Base-by-base conservation (phyloP, 129 eudicot genomes). In the Chrysanthemum lavandulifolium region DNA sequence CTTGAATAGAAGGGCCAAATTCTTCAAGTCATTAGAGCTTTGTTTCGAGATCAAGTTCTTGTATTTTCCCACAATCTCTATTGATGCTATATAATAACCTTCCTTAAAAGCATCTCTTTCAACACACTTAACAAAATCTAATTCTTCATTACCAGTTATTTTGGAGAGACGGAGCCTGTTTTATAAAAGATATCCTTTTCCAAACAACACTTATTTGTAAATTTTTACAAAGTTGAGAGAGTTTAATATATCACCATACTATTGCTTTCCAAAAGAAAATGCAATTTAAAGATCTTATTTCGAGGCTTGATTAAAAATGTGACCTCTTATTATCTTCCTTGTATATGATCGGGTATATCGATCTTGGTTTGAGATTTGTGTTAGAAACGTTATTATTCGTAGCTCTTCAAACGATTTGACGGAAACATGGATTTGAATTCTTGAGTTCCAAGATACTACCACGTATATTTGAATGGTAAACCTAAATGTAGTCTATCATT, bases 11-110 rank as follows among this genome's bases (percentile, higher is more conserved):
- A 4, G 33, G 25, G 14, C 1, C 31, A 5, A 15, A 14, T 6
- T 40, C 40, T 67, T 48, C 13, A 18, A 67, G 59, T 49, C n/a
- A 11, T 21, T 21, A 50, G 21, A 19, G 47, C 5, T 67, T 67
- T 67, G 33, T 19, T 14, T 47, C 18, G 36, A 40, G 15, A 40
- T 33, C 21, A 18, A 66, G 71, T 13, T 45, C 13, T 65, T 13
- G 27, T 65, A 65, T 65, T 11, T 40, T 65, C 12, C 9, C 31
- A 65, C 55, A n/a, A n/a, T n/a, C n/a, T n/a, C n/a, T n/a, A n/a
- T n/a, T n/a, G n/a, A n/a, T 33, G 8, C 7, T 6, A 33, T 33
- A 4, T 33, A 33, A 36, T 36, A 6, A 45, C 18, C 15, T 36
- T 53, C 0, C 11, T 19, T 65, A 45, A n/a, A 45, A 16, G 11